Conservation (phyloP, 192 early-diverging fungal species). For the Mortierella claussenii region DNA sequence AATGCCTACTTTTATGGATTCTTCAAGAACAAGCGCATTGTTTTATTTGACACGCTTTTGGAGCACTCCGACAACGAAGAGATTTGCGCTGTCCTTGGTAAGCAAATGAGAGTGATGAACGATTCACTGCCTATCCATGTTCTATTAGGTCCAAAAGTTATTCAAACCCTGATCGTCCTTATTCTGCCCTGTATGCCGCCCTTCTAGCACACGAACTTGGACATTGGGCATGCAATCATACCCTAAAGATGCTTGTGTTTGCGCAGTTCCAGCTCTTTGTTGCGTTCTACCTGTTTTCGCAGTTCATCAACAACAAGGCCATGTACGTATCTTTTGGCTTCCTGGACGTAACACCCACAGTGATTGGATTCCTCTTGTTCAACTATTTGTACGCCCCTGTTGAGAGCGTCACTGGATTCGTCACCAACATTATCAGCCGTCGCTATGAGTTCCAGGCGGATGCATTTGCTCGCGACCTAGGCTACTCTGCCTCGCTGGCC, state of each 20-base stretch:
- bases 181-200: too few relatives aligned
- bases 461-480: constrained; percentile 85
- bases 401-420: constrained; percentile 78
- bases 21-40: constrained; percentile 97
- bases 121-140: background rate
- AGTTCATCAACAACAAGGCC: constrained; percentile 73
- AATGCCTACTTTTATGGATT: constrained; percentile 98
- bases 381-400: constrained; percentile 86
- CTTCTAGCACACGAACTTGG: constrained; percentile 96
- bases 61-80: constrained; percentile 86
- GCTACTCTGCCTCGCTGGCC: constrained; percentile 76
- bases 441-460: constrained; percentile 96
- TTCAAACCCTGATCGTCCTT: background rate
- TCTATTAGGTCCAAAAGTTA: background rate
- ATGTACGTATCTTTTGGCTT: constrained; percentile 94
- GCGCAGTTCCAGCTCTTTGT: constrained; percentile 81
- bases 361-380: constrained; percentile 95
- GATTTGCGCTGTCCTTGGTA: constrained; percentile 93
- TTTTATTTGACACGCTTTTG: constrained; percentile 93
- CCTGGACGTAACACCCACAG: constrained; percentile 66
- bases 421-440: constrained; percentile 83
- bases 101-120: background rate
- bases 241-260: constrained; percentile 77
- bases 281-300: constrained; percentile 83
- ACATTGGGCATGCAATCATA: constrained; percentile 92